Conservation (phyloP, 179 eudicot genomes). For the Actinidia chinensis region DNA sequence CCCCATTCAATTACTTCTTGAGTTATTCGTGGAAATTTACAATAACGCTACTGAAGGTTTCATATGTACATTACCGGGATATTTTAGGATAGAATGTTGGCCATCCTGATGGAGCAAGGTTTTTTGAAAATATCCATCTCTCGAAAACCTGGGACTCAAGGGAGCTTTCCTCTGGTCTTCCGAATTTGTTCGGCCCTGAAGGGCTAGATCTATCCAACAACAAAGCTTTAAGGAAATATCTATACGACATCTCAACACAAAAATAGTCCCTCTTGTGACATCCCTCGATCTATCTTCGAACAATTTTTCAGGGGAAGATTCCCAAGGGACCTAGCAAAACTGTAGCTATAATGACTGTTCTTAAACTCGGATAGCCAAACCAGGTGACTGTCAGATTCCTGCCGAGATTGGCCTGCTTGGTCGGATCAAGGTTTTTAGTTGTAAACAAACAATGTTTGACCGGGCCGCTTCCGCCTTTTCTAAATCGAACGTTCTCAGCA, state of each 20-base stretch:
- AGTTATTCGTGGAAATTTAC: slow-evolving; percentile 68
- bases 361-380: slow-evolving; percentile 70
- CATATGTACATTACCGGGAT: slow-evolving; percentile 65
- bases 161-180: slow-evolving; percentile 71
- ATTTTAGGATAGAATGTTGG: slow-evolving; percentile 92
- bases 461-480: slow-evolving; percentile 70
- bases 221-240: slow-evolving; percentile 59
- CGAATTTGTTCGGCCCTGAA: slow-evolving; percentile 51
- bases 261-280: slow-evolving; percentile 39
- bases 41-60: slow-evolving; percentile 56
- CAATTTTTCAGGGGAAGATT: slow-evolving; percentile 58
- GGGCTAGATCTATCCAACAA: slow-evolving; percentile 73
- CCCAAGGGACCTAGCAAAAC: slow-evolving; percentile 56
- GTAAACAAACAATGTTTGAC: slow-evolving; percentile 57
- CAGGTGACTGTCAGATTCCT: slow-evolving; percentile 66
- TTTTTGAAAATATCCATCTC: slow-evolving; percentile 55
- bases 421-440: slow-evolving; percentile 60
- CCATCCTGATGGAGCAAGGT: slow-evolving; percentile 66
- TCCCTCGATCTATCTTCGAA: slow-evolving; percentile 73
- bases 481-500: slow-evolving; percentile 19
- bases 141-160: slow-evolving; percentile 58
- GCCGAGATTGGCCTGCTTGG: slow-evolving; percentile 42
- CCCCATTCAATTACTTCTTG: slow-evolving; percentile 49
- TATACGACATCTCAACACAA: slow-evolving; percentile 42
- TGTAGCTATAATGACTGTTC: slow-evolving; percentile 54